Conservation (phyloP, 345 rosid genomes). For the Kandelia obovata region DNA sequence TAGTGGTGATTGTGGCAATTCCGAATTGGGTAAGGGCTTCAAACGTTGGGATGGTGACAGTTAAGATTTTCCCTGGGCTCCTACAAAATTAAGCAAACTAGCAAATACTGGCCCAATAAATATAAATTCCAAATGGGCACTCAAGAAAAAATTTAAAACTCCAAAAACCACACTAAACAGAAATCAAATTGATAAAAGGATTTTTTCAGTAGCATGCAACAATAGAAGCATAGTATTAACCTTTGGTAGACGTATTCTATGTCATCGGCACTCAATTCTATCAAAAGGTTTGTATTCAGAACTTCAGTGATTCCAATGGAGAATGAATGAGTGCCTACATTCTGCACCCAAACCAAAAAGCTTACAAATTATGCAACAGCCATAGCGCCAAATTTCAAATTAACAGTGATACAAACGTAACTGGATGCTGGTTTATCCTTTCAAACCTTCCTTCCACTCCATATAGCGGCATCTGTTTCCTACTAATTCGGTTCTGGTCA, state of each 20-base stretch:
- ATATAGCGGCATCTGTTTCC: conserved; percentile 72
- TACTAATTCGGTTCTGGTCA: conserved; percentile 57
- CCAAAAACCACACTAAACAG: background rate
- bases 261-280: conserved; percentile 89
- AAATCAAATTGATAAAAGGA: too few relatives aligned
- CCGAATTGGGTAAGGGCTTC: conserved; percentile 90
- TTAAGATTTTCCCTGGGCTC: conserved; percentile 87
- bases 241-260: conserved; percentile 89
- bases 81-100: conserved; percentile 29
- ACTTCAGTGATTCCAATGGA: conserved; percentile 90
- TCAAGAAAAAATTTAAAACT: background rate
- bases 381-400: background rate
- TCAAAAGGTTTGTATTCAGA: conserved; percentile 76
- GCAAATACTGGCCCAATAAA: too few relatives aligned
- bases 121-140: too few relatives aligned
- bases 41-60: conserved; percentile 68
- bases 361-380: conserved; percentile 6
- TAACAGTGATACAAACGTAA: conserved; percentile 34
- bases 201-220: background rate
- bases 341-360: conserved; percentile 40
- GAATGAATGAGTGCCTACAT: conserved; percentile 78
- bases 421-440: conserved; percentile 95
- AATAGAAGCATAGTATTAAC: conserved; percentile 24
- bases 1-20: conserved; percentile 62
- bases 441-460: conserved; percentile 81